Percentiles rank a stretch among this genome's conserved stretches.
phyloP scores from a whole-genome alignment of 495 filamentous ascomycete species.

The Penicillium bovifimosum region DNA sequence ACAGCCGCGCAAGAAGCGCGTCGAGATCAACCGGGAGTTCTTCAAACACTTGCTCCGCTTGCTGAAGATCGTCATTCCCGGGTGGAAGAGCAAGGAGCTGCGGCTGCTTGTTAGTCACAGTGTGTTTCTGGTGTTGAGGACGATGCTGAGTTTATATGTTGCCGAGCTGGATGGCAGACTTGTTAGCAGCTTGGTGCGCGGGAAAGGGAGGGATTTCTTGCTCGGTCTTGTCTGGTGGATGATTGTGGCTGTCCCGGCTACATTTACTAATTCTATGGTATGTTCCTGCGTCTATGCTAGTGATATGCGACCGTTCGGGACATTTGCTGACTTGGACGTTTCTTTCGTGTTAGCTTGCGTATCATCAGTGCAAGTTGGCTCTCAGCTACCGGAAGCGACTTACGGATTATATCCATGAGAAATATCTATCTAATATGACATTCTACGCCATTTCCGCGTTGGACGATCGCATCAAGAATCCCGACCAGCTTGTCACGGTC shows the following conservation, averaged over 20 bases:
- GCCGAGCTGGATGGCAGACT: conserved; percentile 91
- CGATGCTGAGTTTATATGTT: conserved; percentile 89
- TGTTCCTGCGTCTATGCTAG: conserved; percentile 19
- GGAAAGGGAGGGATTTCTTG: conserved; percentile 86
- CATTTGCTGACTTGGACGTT: conserved; percentile 5
- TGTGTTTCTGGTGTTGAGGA: conserved; percentile 80
- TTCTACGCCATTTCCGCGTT: conserved; percentile 95
- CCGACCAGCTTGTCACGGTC: conserved; percentile 94
- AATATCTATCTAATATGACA: conserved; percentile 92
- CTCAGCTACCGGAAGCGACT: conserved; percentile 87
- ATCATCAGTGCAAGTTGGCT: conserved; percentile 92
- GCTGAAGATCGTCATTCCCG: conserved; percentile 81
- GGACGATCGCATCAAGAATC: conserved; percentile 97
- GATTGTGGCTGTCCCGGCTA: conserved; percentile 93
- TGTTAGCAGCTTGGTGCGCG: conserved; percentile 85
- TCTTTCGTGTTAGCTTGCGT: conserved; percentile 63
- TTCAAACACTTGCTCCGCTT: conserved; percentile 77
- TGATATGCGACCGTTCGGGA: conserved; percentile 10
- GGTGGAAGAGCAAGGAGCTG: conserved; percentile 83
- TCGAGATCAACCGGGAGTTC: conserved; percentile 93
- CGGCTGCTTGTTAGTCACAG: conserved; percentile 80
- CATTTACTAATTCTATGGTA: conserved; percentile 98
- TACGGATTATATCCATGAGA: conserved; percentile 86
- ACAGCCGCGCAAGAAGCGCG: conserved; percentile 63
- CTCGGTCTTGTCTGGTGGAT: conserved; percentile 96